These are phyloP conservation scores for Colletotrichum sp. DNA, from an alignment of 2,329 filamentous ascomycete genomes.

Conservation along the genomic window DNA sequence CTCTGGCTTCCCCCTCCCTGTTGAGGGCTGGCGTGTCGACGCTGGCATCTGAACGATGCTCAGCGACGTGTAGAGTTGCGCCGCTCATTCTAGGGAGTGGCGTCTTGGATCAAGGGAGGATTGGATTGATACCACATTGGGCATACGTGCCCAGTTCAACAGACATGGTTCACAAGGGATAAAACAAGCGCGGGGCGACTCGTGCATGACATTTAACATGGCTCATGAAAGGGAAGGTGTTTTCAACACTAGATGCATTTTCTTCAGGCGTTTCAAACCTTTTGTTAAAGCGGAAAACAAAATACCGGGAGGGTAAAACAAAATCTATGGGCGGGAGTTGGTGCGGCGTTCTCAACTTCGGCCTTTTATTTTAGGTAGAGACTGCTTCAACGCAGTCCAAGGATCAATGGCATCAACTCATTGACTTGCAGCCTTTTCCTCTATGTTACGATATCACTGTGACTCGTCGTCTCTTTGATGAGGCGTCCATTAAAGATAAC, in stretches of 20 bases:
- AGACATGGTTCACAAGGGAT: constrained; percentile 16
- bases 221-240: constrained; percentile 24
- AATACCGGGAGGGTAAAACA: constrained; percentile 11
- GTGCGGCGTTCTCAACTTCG: constrained; percentile 28
- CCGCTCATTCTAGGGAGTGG: not conserved
- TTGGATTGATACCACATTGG: constrained; percentile 14
- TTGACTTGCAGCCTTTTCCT: not conserved
- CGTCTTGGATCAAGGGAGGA: not conserved
- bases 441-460: not conserved
- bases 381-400: constrained; percentile 22
- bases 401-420: constrained; percentile 15
- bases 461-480: not conserved
- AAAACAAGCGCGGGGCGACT: constrained; percentile 10
- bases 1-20: constrained; percentile 88
- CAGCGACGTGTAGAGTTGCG: not conserved
- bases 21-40: constrained; percentile 72
- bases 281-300: constrained; percentile 12
- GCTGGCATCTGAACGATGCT: constrained; percentile 57
- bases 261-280: constrained; percentile 38
- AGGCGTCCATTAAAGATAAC: not conserved
- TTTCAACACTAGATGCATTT: constrained; percentile 32
- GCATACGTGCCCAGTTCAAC: constrained; percentile 11
- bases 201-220: constrained; percentile 23
- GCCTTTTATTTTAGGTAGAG: constrained; percentile 12
- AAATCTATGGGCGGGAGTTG: constrained; percentile 27